These are phyloP conservation scores for Talaromyces trachyspermus DNA, from an alignment of 495 filamentous ascomycete genomes.

Conservation along the genomic window DNA sequence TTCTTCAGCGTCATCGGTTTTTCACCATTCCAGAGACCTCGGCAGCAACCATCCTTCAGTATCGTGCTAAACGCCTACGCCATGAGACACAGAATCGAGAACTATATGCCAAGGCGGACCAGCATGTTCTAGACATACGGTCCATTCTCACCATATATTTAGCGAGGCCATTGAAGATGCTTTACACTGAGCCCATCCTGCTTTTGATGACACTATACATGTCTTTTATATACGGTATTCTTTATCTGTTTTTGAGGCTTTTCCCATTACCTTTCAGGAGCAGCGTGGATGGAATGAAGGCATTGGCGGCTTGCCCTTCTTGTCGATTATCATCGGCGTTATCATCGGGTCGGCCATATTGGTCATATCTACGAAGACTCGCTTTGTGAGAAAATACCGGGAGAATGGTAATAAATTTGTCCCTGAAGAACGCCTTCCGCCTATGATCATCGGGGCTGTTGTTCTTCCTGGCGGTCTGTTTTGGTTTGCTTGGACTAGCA, in stretches of 20 bases:
- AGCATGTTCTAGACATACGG: conserved; percentile 33
- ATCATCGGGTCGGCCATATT: conserved; percentile 39
- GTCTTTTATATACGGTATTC: conserved; percentile 35
- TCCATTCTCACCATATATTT: conserved; percentile 26
- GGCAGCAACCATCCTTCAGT: conserved; percentile 37
- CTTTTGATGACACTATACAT: conserved; percentile 38
- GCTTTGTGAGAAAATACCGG: conserved; percentile 16
- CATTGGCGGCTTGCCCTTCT: conserved; percentile 43
- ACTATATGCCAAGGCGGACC: conserved; percentile 50
- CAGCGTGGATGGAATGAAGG: conserved; percentile 38
- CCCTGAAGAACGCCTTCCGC: conserved; percentile 45
- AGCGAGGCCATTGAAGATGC: conserved; percentile 34
- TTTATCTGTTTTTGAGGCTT: conserved; percentile 43
- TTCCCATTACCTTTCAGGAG: conserved; percentile 43
- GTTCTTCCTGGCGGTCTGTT: conserved; percentile 47
- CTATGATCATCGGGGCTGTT: conserved; percentile 42
- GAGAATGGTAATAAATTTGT: conserved; percentile 19
- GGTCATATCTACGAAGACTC: conserved; percentile 38
- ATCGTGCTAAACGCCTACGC: conserved; percentile 30
- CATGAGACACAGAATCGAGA: conserved; percentile 52
- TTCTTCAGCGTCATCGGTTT: conserved; percentile 40
- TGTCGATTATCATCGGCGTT: conserved; percentile 46
- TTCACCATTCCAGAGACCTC: conserved; percentile 43
- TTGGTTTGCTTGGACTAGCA: conserved; percentile 50
- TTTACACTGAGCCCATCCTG: conserved; percentile 41